A percentile compares a stretch with the other conserved stretches of the same genome.
phyloP scores from a whole-genome alignment of 371 early-diverging fungal species.

The Haplosporangium sp. region DNA sequence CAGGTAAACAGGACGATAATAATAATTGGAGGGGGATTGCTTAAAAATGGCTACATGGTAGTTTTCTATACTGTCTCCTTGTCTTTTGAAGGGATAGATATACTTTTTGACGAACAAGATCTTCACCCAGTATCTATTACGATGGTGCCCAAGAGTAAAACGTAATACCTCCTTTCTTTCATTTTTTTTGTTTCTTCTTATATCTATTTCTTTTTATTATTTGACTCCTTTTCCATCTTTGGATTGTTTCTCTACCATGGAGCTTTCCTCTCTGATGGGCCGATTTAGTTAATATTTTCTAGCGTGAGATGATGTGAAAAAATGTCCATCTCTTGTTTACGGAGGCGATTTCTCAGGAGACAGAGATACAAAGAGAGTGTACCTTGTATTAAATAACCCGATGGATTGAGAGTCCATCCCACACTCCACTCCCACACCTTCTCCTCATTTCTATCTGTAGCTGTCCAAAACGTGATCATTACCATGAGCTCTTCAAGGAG shows the following conservation, averaged over 20 bases:
- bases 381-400: slow-evolving; percentile 6
- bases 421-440: slow-evolving; percentile 5
- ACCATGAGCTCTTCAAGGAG: neutral
- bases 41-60: neutral
- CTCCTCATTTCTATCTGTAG: slow-evolving; percentile 1
- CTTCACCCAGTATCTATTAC: neutral
- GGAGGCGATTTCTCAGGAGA: slow-evolving; percentile 17
- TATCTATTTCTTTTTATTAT: neutral
- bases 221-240: neutral
- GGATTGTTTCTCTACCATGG: neutral
- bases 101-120: neutral
- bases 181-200: neutral
- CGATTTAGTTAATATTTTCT: neutral
- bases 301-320: neutral
- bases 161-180: slow-evolving; percentile 3
- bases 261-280: neutral
- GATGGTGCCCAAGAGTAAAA: neutral
- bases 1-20: no score
- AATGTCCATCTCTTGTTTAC: neutral
- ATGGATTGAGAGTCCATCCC: slow-evolving; percentile 39
- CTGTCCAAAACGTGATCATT: neutral
- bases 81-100: neutral
- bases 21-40: no score
- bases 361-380: slow-evolving; percentile 4
- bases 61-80: neutral